Conservation (phyloP, 495 filamentous ascomycete species). For the Neurospora sp. region DNA sequence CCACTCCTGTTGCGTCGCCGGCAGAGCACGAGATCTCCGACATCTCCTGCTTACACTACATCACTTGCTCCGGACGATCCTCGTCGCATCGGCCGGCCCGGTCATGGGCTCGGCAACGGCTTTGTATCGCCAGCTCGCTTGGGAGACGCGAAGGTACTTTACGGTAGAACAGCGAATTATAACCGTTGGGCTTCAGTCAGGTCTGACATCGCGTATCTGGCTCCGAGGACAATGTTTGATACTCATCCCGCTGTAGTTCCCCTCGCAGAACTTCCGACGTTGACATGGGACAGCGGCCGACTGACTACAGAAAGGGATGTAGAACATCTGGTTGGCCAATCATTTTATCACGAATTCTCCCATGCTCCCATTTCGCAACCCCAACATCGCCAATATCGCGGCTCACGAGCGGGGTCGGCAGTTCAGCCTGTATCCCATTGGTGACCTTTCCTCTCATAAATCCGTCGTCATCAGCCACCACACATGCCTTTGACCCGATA, state of each 20-base stretch:
- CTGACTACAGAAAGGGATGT: not conserved
- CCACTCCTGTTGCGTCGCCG: no score
- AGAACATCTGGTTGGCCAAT: not conserved
- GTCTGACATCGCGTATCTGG: not conserved
- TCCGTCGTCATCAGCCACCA: not conserved
- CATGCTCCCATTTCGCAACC: not conserved
- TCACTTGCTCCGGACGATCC: not conserved
- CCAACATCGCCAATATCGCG: slow-evolving; percentile 2
- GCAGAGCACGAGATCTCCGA: no score
- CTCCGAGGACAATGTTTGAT: not conserved
- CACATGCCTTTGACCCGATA: not conserved
- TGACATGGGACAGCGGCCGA: not conserved
- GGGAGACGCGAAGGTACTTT: no score
- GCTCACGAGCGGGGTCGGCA: slow-evolving; percentile 14
- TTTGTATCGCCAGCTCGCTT: no score
- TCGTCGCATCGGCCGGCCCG: no score
- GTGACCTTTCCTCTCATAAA: not conserved
- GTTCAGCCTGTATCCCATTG: slow-evolving; percentile 13
- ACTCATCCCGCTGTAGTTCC: not conserved
- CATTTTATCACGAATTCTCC: not conserved
- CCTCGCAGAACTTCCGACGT: not conserved
- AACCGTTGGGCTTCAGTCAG: no score
- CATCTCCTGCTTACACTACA: not conserved
- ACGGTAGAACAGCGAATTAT: no score
- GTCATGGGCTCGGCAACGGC: not conserved